phyloP scores from a whole-genome alignment of 106 monocot species.

The Phalaenopsis equestris region DNA sequence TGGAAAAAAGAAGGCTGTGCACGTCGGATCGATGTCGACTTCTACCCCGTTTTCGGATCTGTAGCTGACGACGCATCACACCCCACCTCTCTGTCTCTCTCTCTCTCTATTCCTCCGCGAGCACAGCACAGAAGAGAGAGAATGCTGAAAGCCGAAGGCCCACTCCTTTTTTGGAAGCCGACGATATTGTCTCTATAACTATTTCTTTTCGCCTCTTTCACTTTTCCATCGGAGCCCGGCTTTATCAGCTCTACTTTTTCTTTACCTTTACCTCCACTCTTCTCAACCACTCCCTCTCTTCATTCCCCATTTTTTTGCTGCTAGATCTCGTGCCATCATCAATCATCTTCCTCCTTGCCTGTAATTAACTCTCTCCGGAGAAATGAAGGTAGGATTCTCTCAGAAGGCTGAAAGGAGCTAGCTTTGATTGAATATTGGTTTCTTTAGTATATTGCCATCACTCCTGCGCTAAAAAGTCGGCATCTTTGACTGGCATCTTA shows the following conservation, averaged over 20 bases:
- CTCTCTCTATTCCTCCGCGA: background rate
- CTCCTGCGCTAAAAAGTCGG: background rate
- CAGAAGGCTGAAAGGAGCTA: background rate
- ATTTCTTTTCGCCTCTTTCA: background rate
- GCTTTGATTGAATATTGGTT: background rate
- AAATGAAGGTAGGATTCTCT: slow-evolving; percentile 19
- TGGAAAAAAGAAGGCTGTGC: background rate
- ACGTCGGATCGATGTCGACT: slow-evolving; percentile 6
- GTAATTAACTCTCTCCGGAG: background rate
- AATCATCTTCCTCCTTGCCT: background rate
- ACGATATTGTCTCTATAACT: slow-evolving; percentile 6
- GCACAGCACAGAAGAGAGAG: background rate
- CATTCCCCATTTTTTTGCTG: too few relatives aligned
- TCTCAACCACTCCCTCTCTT: background rate
- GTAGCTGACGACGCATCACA: background rate
- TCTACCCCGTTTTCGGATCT: background rate
- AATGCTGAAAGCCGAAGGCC: slow-evolving; percentile 1
- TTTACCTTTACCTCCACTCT: background rate
- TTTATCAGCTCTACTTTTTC: background rate
- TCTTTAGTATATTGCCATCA: background rate
- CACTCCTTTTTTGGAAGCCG: slow-evolving; percentile 5
- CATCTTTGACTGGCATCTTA: background rate
- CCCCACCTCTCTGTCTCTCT: slow-evolving; percentile 1
- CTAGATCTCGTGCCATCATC: background rate
- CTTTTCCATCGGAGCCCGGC: slow-evolving; percentile 5